phyloP scores from a whole-genome alignment of 139 green algal species.

The Nannochloris sp. region DNA sequence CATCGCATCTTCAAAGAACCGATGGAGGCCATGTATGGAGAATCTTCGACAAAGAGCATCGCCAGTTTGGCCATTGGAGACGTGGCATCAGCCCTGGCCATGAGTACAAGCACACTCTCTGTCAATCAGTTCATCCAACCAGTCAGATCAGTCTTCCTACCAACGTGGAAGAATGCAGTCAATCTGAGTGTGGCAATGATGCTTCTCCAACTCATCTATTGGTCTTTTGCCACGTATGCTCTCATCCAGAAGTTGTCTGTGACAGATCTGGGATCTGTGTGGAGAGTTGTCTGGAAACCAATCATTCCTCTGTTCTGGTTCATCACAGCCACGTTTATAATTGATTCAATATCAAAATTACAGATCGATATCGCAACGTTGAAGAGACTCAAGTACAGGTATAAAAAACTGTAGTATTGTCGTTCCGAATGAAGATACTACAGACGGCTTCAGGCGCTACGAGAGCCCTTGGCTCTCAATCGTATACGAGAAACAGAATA shows the following conservation, averaged over 20 bases:
- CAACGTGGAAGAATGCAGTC: too few species aligned
- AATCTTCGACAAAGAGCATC: neutral
- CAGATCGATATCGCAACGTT: constrained; percentile 3
- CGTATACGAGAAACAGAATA: too few species aligned
- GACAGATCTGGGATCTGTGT: neutral
- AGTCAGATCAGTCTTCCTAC: too few species aligned
- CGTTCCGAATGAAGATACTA: too few species aligned
- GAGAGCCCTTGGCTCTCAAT: too few species aligned
- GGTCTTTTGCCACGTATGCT: constrained; percentile 4
- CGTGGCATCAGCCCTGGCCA: neutral
- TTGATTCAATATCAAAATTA: neutral
- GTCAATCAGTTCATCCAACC: too few species aligned
- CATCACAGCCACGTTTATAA: neutral
- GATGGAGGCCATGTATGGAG: neutral
- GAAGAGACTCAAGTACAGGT: constrained; percentile 3
- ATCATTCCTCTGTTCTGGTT: constrained; percentile 8
- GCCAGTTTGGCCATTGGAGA: neutral
- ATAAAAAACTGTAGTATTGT: constrained; percentile 12
- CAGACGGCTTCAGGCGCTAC: too few species aligned
- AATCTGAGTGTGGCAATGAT: too few species aligned
- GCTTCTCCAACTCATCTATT: constrained; percentile 2
- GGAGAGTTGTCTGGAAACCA: constrained; percentile 19
- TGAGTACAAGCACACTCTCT: too few species aligned
- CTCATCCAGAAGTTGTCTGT: neutral
- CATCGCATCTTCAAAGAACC: neutral